Evolutionary conservation across 2,329 filamentous ascomycete genomes (phyloP), one percentile per base, ranked within the genome.

Genomic region (Setomelanomma holmii): DNA sequence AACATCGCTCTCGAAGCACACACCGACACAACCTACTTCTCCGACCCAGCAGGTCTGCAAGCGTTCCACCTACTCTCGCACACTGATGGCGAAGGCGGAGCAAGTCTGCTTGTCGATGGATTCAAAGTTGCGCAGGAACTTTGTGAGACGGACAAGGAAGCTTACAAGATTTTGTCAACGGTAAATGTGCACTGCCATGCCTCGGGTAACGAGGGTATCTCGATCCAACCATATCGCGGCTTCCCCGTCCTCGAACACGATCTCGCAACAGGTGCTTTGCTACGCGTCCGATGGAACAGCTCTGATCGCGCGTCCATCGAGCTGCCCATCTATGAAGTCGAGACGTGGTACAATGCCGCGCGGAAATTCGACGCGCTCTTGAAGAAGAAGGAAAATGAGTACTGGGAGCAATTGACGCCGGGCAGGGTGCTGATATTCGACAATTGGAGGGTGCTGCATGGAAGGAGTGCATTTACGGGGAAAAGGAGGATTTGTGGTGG

Each of bases 11-110:
- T 99, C 2, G 85, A 86, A 17, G 88, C 90, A 1, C 95, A 99
- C 75, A 98, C 93, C 1, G 95, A 99, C 76, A 98, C 86, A 5
- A 96, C 93, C 1, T 98, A 99, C 75, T 98, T 98, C 77, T 92
- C 86, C 19, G 93, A 98, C 58, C 93, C 95, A 0, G 88, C 90
- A 2, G 91, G 93, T 8, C 82, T 99, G 27, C 95, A 99, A 73
- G 87, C 95, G 21, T 96, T 99, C 75, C 95, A 99, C 70, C 80
- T 97, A 40, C 83, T 98, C 22, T 95, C 90, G 0, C 91, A 96
- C 72, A 88, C 86, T 6, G 76, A 81, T 2, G 83, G 86, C 19
- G 72, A 74, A 3, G 95, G 93, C 8, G 95, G 95, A 5, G 81
- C 86, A 45, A 93, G 89, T 0, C 80, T 96, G 0, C 85, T 99